Percentiles rank a stretch among this genome's conserved stretches.
Evolutionary conservation across 345 rosid genomes (phyloP).

Genomic region (Trapa incisa): DNA sequence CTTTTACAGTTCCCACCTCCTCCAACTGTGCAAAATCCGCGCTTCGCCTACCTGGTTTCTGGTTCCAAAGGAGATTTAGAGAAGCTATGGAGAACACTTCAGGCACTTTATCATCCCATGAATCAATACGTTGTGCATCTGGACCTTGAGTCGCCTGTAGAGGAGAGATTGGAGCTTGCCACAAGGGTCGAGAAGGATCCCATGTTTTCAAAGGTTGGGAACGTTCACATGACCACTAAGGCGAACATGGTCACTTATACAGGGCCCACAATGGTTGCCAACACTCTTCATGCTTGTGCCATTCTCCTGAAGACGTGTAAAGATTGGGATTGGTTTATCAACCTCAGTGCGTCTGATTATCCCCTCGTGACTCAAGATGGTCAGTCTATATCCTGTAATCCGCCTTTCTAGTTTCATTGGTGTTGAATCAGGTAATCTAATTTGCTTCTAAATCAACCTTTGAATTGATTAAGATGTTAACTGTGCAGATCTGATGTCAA

Average conservation of each 20-base stretch:
- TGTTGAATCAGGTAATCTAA: background rate
- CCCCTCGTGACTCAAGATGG: slow-evolving; percentile 99
- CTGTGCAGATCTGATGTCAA: slow-evolving; percentile 64
- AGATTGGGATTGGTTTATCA: slow-evolving; percentile 99
- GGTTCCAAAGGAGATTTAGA: slow-evolving; percentile 92
- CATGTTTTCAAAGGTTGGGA: slow-evolving; percentile 51
- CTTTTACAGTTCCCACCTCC: slow-evolving; percentile 18
- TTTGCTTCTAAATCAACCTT: background rate
- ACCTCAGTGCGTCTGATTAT: slow-evolving; percentile 98
- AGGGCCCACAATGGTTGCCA: slow-evolving; percentile 99
- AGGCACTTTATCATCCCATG: slow-evolving; percentile 78
- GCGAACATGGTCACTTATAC: slow-evolving; percentile 96
- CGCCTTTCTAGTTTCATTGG: background rate
- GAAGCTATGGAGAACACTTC: slow-evolving; percentile 94
- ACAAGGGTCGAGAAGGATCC: slow-evolving; percentile 57
- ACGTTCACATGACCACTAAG: slow-evolving; percentile 72
- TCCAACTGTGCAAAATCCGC: slow-evolving; percentile 37
- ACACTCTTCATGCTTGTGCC: slow-evolving; percentile 97
- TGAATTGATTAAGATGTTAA: slow-evolving; percentile 10
- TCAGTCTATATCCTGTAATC: slow-evolving; percentile 14
- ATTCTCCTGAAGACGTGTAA: slow-evolving; percentile 70
- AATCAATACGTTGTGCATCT: slow-evolving; percentile 87
- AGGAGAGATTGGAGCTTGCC: slow-evolving; percentile 82
- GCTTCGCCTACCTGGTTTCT: slow-evolving; percentile 86
- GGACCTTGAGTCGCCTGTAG: slow-evolving; percentile 81